Percentiles rank a stretch among this genome's conserved stretches.
Evolutionary conservation across 768 basidiomycete species (phyloP).

Genomic region (Tulasnella calospora): DNA sequence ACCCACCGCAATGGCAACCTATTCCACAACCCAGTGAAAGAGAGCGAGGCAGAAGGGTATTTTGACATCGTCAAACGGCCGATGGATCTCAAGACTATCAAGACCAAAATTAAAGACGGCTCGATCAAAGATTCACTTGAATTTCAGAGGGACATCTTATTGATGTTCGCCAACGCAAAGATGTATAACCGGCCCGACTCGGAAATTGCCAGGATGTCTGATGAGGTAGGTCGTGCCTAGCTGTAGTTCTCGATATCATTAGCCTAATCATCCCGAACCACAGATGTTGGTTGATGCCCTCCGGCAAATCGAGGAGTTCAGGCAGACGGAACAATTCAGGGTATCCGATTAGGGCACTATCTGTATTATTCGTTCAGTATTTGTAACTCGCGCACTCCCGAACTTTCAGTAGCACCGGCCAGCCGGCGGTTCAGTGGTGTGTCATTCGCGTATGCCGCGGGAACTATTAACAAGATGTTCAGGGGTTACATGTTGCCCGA

Average conservation of each 20-base stretch:
- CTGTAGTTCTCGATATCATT: background rate
- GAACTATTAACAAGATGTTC: background rate
- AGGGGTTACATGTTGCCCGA: background rate
- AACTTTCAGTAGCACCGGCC: background rate
- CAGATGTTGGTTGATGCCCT: slow-evolving; percentile 78
- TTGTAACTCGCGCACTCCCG: background rate
- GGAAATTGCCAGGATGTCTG: slow-evolving; percentile 84
- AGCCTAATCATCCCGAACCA: background rate
- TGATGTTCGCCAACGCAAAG: slow-evolving; percentile 97
- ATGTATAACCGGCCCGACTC: slow-evolving; percentile 90
- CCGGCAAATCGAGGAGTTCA: slow-evolving; percentile 58
- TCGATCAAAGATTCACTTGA: slow-evolving; percentile 74
- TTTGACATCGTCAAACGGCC: slow-evolving; percentile 89
- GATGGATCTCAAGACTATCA: slow-evolving; percentile 93
- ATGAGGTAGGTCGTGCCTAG: slow-evolving; percentile 60
- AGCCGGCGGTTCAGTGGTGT: background rate
- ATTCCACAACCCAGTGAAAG: slow-evolving; percentile 85
- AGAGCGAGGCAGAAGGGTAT: slow-evolving; percentile 85
- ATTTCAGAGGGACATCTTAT: slow-evolving; percentile 80
- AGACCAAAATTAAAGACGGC: slow-evolving; percentile 78
- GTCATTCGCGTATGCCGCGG: background rate
- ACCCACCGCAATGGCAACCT: slow-evolving; percentile 84
- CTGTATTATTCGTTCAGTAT: background rate
- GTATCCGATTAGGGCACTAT: background rate
- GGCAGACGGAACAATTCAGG: slow-evolving; percentile 65